phyloP scores from a whole-genome alignment of 805 yeast species.

The Suhomyces sp. region DNA sequence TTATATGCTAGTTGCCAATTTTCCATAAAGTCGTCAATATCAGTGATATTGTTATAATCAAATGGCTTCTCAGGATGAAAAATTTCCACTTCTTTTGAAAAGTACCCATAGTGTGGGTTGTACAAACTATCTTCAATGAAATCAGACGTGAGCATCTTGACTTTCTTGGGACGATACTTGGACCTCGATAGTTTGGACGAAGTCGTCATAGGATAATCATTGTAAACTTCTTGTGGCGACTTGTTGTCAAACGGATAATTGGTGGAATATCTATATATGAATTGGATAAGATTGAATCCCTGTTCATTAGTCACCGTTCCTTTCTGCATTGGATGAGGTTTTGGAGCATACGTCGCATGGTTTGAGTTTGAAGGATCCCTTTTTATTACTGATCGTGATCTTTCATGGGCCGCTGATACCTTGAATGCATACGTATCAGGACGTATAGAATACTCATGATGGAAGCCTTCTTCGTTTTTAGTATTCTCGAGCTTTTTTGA shows the following conservation, averaged over 20 bases:
- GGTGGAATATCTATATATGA: slow-evolving; percentile 38
- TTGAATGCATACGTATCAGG: slow-evolving; percentile 48
- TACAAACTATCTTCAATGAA: slow-evolving; percentile 84
- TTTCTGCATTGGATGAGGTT: slow-evolving; percentile 28
- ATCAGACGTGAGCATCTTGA: slow-evolving; percentile 73
- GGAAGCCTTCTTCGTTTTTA: slow-evolving; percentile 17
- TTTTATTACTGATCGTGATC: slow-evolving; percentile 14
- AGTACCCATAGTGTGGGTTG: slow-evolving; percentile 81
- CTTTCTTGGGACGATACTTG: slow-evolving; percentile 53
- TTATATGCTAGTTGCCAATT: slow-evolving; percentile 65
- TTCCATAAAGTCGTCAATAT: slow-evolving; percentile 68
- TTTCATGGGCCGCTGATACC: slow-evolving; percentile 26
- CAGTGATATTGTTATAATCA: slow-evolving; percentile 54
- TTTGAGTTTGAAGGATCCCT: background rate
- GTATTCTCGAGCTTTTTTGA: slow-evolving; percentile 15
- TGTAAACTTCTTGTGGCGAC: slow-evolving; percentile 40
- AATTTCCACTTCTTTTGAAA: slow-evolving; percentile 73
- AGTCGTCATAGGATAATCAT: slow-evolving; percentile 34
- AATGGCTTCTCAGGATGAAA: slow-evolving; percentile 68
- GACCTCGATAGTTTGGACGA: slow-evolving; percentile 31
- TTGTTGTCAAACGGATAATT: slow-evolving; percentile 40
- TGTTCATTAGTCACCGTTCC: slow-evolving; percentile 6
- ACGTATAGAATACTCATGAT: slow-evolving; percentile 45
- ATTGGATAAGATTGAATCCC: slow-evolving; percentile 31
- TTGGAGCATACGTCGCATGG: slow-evolving; percentile 1